Percentiles rank a stretch among this genome's conserved stretches.
These are phyloP conservation scores for Musa itinerans DNA, from an alignment of 176 grass and related monocot species.

Conservation along the genomic window DNA sequence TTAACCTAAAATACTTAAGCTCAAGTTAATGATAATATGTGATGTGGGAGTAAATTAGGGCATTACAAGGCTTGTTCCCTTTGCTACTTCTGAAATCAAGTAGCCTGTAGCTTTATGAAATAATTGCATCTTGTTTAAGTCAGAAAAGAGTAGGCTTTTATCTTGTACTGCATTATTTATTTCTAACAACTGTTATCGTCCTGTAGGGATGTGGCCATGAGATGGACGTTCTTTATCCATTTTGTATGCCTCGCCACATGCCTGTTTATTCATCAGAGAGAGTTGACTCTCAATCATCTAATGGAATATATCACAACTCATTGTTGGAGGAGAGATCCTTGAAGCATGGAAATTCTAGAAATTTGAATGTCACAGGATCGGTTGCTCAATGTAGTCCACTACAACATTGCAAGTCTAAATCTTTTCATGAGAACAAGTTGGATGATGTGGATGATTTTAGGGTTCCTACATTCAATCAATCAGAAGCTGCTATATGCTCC, in stretches of 20 bases:
- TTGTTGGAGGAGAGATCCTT: constrained; percentile 4
- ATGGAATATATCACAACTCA: background rate
- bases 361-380: constrained; percentile 12
- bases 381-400: constrained; percentile 33
- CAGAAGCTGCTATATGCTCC: background rate
- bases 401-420: too few species aligned
- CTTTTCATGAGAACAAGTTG: constrained; percentile 18
- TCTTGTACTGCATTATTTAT: constrained; percentile 5
- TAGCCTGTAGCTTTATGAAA: too few species aligned
- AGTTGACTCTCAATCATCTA: constrained; percentile 30
- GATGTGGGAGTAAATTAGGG: too few species aligned
- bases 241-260: constrained; percentile 34
- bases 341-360: background rate
- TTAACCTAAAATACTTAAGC: too few species aligned
- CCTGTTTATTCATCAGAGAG: constrained; percentile 29
- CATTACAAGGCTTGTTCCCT: too few species aligned
- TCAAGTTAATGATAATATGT: too few species aligned
- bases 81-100: too few species aligned
- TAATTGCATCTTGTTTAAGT: too few species aligned
- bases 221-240: constrained; percentile 40
- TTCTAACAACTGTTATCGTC: background rate
- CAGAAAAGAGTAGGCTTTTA: too few species aligned
- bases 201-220: constrained; percentile 38
- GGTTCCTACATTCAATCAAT: background rate
- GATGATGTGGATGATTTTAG: constrained; percentile 69